Conservation (phyloP, 2,329 filamentous ascomycete species). For the Verticillium zaregamsianum region DNA sequence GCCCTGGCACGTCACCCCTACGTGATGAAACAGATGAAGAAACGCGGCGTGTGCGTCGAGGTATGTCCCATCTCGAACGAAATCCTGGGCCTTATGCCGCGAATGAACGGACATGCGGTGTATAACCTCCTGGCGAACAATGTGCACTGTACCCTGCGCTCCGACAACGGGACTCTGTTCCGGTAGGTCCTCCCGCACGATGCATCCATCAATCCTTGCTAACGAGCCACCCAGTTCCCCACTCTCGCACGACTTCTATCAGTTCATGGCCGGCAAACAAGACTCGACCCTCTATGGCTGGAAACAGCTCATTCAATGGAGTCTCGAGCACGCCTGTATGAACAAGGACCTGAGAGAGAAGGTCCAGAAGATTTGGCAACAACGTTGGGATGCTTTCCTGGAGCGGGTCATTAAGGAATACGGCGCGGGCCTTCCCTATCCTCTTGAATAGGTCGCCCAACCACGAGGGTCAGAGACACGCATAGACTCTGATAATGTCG, state of each 20-base stretch:
- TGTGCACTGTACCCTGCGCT: slow-evolving; percentile 69
- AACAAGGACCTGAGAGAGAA: slow-evolving; percentile 31
- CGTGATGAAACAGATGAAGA: slow-evolving; percentile 62
- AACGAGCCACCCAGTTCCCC: slow-evolving; percentile 47
- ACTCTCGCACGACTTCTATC: slow-evolving; percentile 73
- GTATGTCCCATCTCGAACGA: slow-evolving; percentile 76
- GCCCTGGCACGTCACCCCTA: slow-evolving; percentile 62
- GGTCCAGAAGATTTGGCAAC: slow-evolving; percentile 41
- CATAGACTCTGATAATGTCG: too few species aligned
- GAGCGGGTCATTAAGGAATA: slow-evolving; percentile 37
- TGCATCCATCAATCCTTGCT: background rate
- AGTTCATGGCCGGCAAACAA: slow-evolving; percentile 64
- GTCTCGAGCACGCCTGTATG: slow-evolving; percentile 57
- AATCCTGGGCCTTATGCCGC: slow-evolving; percentile 64
- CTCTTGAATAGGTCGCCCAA: too few species aligned
- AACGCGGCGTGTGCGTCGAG: slow-evolving; percentile 63
- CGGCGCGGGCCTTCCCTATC: background rate
- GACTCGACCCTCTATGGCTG: slow-evolving; percentile 66
- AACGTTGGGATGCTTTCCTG: slow-evolving; percentile 57
- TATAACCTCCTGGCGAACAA: slow-evolving; percentile 66
- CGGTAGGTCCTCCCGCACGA: slow-evolving; percentile 36
- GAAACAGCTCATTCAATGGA: slow-evolving; percentile 65
- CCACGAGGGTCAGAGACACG: too few species aligned
- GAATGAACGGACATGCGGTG: slow-evolving; percentile 61
- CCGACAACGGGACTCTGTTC: slow-evolving; percentile 72